Evolutionary conservation across 1,139 yeast species (phyloP), one percentile per base, ranked within the genome.

Genomic region (Yamadazyma dushanensis): DNA sequence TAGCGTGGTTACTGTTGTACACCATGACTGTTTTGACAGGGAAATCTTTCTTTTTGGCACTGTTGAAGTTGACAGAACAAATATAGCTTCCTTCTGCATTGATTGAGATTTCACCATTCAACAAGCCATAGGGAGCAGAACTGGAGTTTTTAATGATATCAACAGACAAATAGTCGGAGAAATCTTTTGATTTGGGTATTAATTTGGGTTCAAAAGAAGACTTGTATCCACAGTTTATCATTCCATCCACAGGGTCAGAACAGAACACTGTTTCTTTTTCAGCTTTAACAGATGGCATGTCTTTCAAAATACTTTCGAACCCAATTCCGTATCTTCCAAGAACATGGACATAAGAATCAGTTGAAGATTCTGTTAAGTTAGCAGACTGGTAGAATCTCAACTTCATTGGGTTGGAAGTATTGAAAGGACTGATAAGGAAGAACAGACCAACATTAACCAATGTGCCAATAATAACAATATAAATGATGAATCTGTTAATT

Each of bases 11-110:
- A 25, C 68, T 70, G 28, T 70, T 65, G 47, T 65, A 76, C 3
- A 83, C 59, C 1, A 75, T 73, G 1, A 83, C 66, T 21, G 80
- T 64, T 44, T 80, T 80, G 3, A 85, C 84, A 1, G 90, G 89
- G 5, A 66, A 49, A 33, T 62, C 61, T 30, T 62, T 39, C 8
- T 34, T 32, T 35, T 34, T 40, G 3, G 52, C 53, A 20, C 61
- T 47, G 5, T 76, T 63, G 49, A 87, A 86, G 15, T 59, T 55
- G 24, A 87, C 45, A 18, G 65, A 65, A 58, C 96, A 87, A 44
- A 71, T 68, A 50, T 94, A 73, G 54, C 80, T 82, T 26, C 80
- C 78, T 15, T 73, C 71, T 2, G 77, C 87, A 29, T 66, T 63
- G 34, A 87, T 75, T 37, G 60, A 60, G 26, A 87, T 50, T 41